Evolutionary conservation across 2,329 filamentous ascomycete genomes (phyloP).

Genomic region (Aspergillus ochraceoroseus): DNA sequence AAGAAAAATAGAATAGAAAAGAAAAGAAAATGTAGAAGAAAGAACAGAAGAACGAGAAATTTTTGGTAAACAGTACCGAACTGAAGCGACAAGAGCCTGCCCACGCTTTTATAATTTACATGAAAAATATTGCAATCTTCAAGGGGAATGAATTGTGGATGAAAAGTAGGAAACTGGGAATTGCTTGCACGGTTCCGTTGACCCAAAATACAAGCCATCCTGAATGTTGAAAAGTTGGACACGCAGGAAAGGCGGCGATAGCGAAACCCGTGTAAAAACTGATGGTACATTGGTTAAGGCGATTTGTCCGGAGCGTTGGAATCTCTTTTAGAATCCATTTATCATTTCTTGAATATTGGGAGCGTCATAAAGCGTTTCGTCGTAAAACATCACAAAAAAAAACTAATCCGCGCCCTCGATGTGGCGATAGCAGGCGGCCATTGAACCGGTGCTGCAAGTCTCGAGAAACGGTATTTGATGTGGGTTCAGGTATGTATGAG

Average conservation of each 20-base stretch:
- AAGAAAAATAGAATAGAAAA: too few relatives aligned
- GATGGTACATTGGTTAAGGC: not conserved
- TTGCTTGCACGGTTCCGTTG: conserved; percentile 6
- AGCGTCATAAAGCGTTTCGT: conserved; percentile 11
- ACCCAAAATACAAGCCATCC: conserved; percentile 4
- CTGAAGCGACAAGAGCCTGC: conserved; percentile 22
- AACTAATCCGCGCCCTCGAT: not conserved
- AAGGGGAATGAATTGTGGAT: conserved; percentile 1
- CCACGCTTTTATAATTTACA: conserved; percentile 39
- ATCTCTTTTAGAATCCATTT: not conserved
- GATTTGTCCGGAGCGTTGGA: not conserved
- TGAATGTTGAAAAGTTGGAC: conserved; percentile 1
- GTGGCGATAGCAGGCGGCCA: not conserved
- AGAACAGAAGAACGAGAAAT: conserved; percentile 11
- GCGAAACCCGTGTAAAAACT: conserved; percentile 7
- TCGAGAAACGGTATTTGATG: too few relatives aligned
- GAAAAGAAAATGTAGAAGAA: conserved; percentile 4
- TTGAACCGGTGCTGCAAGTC: conserved; percentile 1
- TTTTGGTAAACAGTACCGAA: conserved; percentile 2
- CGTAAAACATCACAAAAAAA: conserved; percentile 9
- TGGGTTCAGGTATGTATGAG: not conserved
- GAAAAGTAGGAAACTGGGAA: conserved; percentile 6
- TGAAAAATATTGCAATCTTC: conserved; percentile 7
- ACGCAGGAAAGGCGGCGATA: conserved; percentile 5
- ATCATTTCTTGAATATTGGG: not conserved